These are phyloP conservation scores for Exophiala xenobiotica DNA, from an alignment of 2,329 filamentous ascomycete species.

Conservation along the genomic window DNA sequence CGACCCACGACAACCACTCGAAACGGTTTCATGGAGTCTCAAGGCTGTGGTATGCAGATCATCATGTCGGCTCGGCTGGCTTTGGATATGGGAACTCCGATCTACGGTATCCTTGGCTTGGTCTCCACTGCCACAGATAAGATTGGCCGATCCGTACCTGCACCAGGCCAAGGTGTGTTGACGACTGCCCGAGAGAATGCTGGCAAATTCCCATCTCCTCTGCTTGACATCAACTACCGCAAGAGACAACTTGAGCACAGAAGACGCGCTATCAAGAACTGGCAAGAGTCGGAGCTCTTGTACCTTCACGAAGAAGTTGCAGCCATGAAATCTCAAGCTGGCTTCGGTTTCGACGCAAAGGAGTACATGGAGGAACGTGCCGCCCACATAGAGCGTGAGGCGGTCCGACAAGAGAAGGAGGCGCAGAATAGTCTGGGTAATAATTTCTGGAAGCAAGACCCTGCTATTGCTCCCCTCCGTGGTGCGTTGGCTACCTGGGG, in stretches of 20 bases:
- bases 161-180: constrained; percentile 93
- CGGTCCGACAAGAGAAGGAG: constrained; percentile 86
- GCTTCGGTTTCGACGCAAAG: constrained; percentile 70
- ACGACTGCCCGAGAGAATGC: constrained; percentile 89
- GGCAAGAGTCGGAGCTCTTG: constrained; percentile 92
- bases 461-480: constrained; percentile 89
- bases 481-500: constrained; percentile 97
- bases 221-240: constrained; percentile 96
- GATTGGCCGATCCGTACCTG: constrained; percentile 95
- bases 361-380: constrained; percentile 85
- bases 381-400: constrained; percentile 82
- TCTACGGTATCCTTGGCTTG: constrained; percentile 89
- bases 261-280: constrained; percentile 90
- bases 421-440: constrained; percentile 91
- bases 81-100: constrained; percentile 96
- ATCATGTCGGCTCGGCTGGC: constrained; percentile 98
- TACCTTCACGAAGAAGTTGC: constrained; percentile 90
- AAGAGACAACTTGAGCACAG: constrained; percentile 91
- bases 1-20: constrained; percentile 93
- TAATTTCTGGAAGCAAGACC: constrained; percentile 97
- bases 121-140: constrained; percentile 98
- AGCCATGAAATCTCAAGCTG: constrained; percentile 79
- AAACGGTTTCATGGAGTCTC: constrained; percentile 99
- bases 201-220: constrained; percentile 89
- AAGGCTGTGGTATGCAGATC: constrained; percentile 96